phyloP scores from a whole-genome alignment of 495 filamentous ascomycete genomes.

The Tricharina praecox region DNA sequence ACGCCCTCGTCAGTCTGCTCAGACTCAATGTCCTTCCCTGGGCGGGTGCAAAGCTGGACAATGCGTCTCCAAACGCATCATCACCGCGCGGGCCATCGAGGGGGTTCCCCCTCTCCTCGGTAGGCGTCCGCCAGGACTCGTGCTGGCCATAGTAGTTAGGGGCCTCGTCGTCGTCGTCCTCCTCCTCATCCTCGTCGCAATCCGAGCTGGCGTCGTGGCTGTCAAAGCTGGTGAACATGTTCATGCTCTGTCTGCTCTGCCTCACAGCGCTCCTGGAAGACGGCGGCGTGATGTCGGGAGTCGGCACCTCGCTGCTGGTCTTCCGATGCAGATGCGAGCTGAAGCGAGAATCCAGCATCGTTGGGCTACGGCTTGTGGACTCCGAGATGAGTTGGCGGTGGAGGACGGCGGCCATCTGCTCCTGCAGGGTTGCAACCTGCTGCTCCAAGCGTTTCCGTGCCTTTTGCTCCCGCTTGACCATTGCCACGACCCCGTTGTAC shows the following conservation, averaged over 20 bases:
- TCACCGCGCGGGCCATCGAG: slow-evolving; percentile 16
- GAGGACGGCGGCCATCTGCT: slow-evolving; percentile 32
- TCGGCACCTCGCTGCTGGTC: slow-evolving; percentile 24
- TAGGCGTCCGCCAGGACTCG: slow-evolving; percentile 23
- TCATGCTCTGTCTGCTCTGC: slow-evolving; percentile 8
- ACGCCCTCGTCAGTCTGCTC: slow-evolving; percentile 17
- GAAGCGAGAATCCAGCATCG: slow-evolving; percentile 4
- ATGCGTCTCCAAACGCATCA: slow-evolving; percentile 16
- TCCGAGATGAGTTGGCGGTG: slow-evolving; percentile 18
- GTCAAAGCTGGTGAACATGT: slow-evolving; percentile 20
- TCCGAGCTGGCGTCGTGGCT: slow-evolving; percentile 11
- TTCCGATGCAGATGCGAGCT: slow-evolving; percentile 16
- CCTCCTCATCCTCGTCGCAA: slow-evolving; percentile 12
- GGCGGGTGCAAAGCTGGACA: slow-evolving; percentile 14
- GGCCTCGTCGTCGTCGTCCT: slow-evolving; percentile 11
- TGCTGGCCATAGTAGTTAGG: slow-evolving; percentile 16
- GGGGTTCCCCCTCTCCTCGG: slow-evolving; percentile 17
- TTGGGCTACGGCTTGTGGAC: background rate
- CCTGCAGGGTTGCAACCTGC: slow-evolving; percentile 36
- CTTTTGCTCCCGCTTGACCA: slow-evolving; percentile 39
- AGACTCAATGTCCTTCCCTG: slow-evolving; percentile 22
- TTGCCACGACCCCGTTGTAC: slow-evolving; percentile 39
- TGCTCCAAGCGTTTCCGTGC: slow-evolving; percentile 38
- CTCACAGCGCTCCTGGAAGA: slow-evolving; percentile 15
- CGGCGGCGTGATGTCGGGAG: slow-evolving; percentile 23